Evolutionary conservation across 371 early-diverging fungal species (phyloP).

Genomic region (Rhizomucor miehei): DNA sequence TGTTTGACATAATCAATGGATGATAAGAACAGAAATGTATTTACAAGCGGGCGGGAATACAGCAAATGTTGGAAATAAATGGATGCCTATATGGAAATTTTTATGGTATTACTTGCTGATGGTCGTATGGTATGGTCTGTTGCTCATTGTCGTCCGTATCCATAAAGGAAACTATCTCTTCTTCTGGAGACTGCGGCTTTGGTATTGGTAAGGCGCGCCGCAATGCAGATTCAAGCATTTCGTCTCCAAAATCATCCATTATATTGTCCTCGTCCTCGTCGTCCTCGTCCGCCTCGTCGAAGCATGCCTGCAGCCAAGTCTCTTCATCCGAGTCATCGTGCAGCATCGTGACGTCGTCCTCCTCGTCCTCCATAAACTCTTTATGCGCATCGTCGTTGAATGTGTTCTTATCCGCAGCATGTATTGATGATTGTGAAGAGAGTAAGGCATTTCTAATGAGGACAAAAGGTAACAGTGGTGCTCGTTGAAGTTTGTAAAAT

Average conservation of each 20-base stretch:
- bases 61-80: no score
- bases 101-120: neutral
- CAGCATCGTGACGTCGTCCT: constrained; percentile 2
- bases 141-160: neutral
- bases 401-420: no score
- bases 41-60: no score
- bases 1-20: constrained; percentile 3
- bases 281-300: constrained; percentile 16
- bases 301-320: constrained; percentile 19
- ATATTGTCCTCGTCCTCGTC: constrained; percentile 10
- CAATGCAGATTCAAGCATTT: neutral
- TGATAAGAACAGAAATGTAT: no score
- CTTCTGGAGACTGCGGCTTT: neutral
- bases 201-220: constrained; percentile 3
- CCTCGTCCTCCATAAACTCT: constrained; percentile 3
- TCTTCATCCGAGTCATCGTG: constrained; percentile 11
- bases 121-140: neutral
- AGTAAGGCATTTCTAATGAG: constrained; percentile 16
- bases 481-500: constrained; percentile 11
- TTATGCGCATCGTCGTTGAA: no score
- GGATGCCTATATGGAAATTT: no score
- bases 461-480: constrained; percentile 14
- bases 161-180: neutral
- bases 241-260: constrained; percentile 10
- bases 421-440: constrained; percentile 1